Conservation (phyloP, 1,284 basidiomycete species). For the Sporisorium graminicola region DNA sequence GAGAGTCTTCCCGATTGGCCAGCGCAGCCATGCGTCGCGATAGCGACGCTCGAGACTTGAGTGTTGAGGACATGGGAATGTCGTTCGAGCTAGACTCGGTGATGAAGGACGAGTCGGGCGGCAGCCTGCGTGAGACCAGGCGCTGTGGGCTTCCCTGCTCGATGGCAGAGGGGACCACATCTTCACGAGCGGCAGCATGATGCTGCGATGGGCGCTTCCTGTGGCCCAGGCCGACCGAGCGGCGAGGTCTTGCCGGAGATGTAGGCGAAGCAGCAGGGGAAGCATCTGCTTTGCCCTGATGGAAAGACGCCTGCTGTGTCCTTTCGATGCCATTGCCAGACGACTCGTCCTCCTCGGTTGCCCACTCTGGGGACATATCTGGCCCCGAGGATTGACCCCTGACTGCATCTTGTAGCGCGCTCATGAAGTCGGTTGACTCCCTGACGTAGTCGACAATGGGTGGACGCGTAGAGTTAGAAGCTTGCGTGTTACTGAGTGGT, state of each 20-base stretch:
- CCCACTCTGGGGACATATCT: constrained; percentile 36
- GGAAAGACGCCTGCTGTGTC: constrained; percentile 18
- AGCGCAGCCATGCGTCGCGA: constrained; percentile 36
- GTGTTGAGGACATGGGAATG: constrained; percentile 47
- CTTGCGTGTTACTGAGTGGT: not conserved
- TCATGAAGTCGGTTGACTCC: constrained; percentile 44
- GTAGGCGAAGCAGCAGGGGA: constrained; percentile 1
- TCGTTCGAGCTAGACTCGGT: constrained; percentile 37
- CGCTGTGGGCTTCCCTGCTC: constrained; percentile 45
- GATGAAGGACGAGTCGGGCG: constrained; percentile 38
- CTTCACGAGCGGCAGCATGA: constrained; percentile 1
- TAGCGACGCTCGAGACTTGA: constrained; percentile 41
- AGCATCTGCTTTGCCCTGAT: constrained; percentile 21
- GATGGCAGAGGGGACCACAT: constrained; percentile 21
- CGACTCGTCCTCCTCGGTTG: constrained; percentile 43
- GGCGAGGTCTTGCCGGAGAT: constrained; percentile 24
- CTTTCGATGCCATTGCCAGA: constrained; percentile 11
- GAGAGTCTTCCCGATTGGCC: constrained; percentile 40
- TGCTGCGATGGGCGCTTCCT: constrained; percentile 8
- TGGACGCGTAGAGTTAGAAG: not conserved
- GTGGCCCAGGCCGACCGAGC: constrained; percentile 6
- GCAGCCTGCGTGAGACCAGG: constrained; percentile 31
- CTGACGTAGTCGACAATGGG: constrained; percentile 49
- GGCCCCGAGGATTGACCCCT: constrained; percentile 10
- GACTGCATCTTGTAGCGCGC: constrained; percentile 38